Evolutionary conservation across 139 green algal genomes (phyloP).

Genomic region (Coelastrella sp.): DNA sequence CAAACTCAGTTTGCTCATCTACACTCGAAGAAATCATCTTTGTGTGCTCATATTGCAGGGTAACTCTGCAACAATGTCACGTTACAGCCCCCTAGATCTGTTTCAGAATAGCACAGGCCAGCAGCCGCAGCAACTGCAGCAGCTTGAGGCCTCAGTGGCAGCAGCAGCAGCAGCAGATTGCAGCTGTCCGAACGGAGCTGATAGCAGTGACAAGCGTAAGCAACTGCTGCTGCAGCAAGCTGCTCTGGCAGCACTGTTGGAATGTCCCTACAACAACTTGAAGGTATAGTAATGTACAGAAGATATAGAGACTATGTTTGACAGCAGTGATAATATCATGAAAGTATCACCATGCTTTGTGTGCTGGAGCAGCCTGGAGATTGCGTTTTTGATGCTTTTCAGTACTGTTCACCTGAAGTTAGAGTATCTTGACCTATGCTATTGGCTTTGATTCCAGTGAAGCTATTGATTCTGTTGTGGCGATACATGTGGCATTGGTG

Average conservation of each 20-base stretch:
- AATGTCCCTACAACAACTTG: slow-evolving; percentile 44
- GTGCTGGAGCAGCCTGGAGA: too few relatives aligned
- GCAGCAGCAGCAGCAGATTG: not conserved
- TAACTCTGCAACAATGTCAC: slow-evolving; percentile 53
- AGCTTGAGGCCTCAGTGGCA: not conserved
- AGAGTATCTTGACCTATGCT: too few relatives aligned
- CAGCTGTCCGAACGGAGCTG: not conserved
- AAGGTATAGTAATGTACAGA: slow-evolving; percentile 1
- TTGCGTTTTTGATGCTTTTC: too few relatives aligned
- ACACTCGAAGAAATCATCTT: not conserved
- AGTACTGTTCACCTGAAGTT: too few relatives aligned
- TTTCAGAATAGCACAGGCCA: slow-evolving; percentile 60
- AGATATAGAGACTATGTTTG: too few relatives aligned
- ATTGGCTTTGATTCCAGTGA: too few relatives aligned
- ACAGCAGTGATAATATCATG: too few relatives aligned
- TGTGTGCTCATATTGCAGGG: slow-evolving; percentile 39
- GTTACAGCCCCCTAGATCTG: slow-evolving; percentile 84
- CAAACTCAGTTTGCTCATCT: not conserved
- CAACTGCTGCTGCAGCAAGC: slow-evolving; percentile 14
- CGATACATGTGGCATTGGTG: too few relatives aligned
- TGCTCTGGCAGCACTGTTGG: slow-evolving; percentile 35
- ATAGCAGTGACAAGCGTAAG: not conserved
- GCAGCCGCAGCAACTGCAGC: slow-evolving; percentile 17
- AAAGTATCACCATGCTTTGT: too few relatives aligned
- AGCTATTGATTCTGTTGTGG: too few relatives aligned